Conservation (phyloP, 2,329 filamentous ascomycete genomes). For the Cucurbitaria berberidis region DNA sequence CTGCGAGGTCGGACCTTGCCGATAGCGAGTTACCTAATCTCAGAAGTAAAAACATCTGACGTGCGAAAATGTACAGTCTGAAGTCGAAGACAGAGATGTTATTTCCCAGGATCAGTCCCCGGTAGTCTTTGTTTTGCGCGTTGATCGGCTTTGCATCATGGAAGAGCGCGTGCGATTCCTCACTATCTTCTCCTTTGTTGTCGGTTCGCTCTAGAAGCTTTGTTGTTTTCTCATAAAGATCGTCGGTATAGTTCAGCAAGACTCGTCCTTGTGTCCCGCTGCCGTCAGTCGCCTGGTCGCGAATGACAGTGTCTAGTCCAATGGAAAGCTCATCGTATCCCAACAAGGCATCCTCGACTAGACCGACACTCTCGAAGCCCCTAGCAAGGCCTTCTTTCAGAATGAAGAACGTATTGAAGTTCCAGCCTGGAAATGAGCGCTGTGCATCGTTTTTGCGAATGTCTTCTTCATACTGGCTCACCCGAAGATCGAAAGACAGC, state of each 20-base stretch:
- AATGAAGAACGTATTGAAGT: slow-evolving; percentile 99
- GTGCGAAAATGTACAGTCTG: slow-evolving; percentile 87
- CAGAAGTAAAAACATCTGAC: slow-evolving; percentile 82
- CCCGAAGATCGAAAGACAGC: slow-evolving; percentile 85
- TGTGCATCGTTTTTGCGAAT: slow-evolving; percentile 94
- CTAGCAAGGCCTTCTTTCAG: slow-evolving; percentile 92
- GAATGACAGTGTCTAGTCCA: slow-evolving; percentile 81
- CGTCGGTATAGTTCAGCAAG: slow-evolving; percentile 74
- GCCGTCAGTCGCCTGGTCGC: slow-evolving; percentile 70
- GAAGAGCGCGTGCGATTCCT: slow-evolving; percentile 20
- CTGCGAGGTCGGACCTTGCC: slow-evolving; percentile 50
- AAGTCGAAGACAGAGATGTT: slow-evolving; percentile 98
- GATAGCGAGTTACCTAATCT: slow-evolving; percentile 73
- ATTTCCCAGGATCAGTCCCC: slow-evolving; percentile 90
- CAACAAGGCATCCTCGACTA: slow-evolving; percentile 92
- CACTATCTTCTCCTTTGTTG: slow-evolving; percentile 16
- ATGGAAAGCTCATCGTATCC: slow-evolving; percentile 94
- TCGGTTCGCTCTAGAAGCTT: slow-evolving; percentile 29
- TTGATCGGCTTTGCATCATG: slow-evolving; percentile 47
- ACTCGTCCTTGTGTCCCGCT: slow-evolving; percentile 72
- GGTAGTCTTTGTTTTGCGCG: slow-evolving; percentile 73
- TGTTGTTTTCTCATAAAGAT: slow-evolving; percentile 63
- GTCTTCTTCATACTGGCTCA: slow-evolving; percentile 95
- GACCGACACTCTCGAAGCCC: slow-evolving; percentile 93
- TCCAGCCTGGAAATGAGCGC: slow-evolving; percentile 89